A percentile compares a stretch with the other conserved stretches of the same genome.
These are phyloP conservation scores for Protostelium mycophagum DNA, from an alignment of 78 protist genomes.

Conservation along the genomic window DNA sequence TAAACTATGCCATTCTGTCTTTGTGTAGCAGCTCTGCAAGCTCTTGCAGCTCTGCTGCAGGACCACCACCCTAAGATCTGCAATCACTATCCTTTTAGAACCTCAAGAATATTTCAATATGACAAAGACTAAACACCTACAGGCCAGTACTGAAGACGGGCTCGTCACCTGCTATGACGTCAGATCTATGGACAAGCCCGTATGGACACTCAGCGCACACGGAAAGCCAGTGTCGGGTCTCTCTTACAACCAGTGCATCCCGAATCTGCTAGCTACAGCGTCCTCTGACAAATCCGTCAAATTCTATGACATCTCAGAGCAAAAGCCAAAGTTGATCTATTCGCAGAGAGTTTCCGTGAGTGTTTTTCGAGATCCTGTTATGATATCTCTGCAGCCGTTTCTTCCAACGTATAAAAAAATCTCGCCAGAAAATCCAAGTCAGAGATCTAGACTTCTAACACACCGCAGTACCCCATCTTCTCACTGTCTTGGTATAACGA, in stretches of 20 bases:
- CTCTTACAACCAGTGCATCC: slow-evolving; percentile 19
- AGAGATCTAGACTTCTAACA: no score
- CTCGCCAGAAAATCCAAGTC: no score
- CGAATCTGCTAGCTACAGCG: slow-evolving; percentile 41
- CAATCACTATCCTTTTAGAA: no score
- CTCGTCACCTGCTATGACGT: slow-evolving; percentile 43
- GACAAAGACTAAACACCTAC: slow-evolving; percentile 24
- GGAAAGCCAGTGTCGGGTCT: slow-evolving; percentile 15
- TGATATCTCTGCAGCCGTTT: background rate
- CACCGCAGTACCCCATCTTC: background rate
- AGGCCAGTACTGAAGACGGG: slow-evolving; percentile 58
- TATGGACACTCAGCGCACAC: slow-evolving; percentile 60
- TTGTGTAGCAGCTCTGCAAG: no score
- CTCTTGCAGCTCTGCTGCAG: no score
- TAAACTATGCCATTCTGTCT: no score
- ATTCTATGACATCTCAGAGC: slow-evolving; percentile 20
- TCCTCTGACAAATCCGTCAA: slow-evolving; percentile 32
- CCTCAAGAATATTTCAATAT: slow-evolving; percentile 8
- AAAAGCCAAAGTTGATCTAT: slow-evolving; percentile 11
- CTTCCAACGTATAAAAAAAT: no score
- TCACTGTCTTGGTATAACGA: background rate
- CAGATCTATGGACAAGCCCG: slow-evolving; percentile 25
- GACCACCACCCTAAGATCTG: no score
- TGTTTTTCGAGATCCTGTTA: background rate
- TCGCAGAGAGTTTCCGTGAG: slow-evolving; percentile 12